Conservation (phyloP, 768 basidiomycete species). For the Termitomyces sp. region DNA sequence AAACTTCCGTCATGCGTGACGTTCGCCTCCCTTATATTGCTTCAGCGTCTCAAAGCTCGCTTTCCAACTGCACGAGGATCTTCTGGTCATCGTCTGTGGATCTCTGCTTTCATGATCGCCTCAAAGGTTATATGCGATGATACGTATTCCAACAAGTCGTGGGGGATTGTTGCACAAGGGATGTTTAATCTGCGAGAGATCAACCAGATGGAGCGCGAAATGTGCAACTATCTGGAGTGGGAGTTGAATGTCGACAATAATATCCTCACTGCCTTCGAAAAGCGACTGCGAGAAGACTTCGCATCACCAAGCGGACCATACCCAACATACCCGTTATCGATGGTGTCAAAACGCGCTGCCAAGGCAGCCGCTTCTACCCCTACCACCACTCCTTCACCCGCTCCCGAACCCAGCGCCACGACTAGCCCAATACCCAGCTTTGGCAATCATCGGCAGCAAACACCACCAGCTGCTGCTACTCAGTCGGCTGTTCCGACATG, state of each 20-base stretch:
- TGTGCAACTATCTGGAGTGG: constrained; percentile 93
- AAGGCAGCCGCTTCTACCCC: constrained; percentile 36
- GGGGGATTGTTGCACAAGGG: constrained; percentile 86
- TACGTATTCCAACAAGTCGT: constrained; percentile 91
- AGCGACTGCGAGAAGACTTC: constrained; percentile 59
- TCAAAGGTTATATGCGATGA: constrained; percentile 93
- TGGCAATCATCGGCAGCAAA: constrained; percentile 30
- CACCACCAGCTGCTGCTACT: constrained; percentile 20
- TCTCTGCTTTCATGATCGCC: constrained; percentile 91
- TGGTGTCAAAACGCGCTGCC: constrained; percentile 59
- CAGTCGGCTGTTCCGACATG: constrained; percentile 29
- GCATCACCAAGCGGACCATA: constrained; percentile 44
- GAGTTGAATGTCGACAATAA: constrained; percentile 71
- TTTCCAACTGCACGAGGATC: constrained; percentile 90
- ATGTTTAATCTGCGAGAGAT: constrained; percentile 86
- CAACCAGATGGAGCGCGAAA: constrained; percentile 96
- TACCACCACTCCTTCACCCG: constrained; percentile 30
- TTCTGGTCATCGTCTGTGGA: constrained; percentile 85
- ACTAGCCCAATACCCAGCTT: constrained; percentile 48
- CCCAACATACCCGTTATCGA: constrained; percentile 58
- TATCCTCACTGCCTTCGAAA: constrained; percentile 59
- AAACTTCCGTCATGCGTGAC: constrained; percentile 68
- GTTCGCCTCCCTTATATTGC: constrained; percentile 62
- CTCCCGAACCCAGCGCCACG: constrained; percentile 38
- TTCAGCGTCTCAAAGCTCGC: constrained; percentile 85